Conservation (phyloP, 177 flowering plant genomes). For the Telopea speciosissima region DNA sequence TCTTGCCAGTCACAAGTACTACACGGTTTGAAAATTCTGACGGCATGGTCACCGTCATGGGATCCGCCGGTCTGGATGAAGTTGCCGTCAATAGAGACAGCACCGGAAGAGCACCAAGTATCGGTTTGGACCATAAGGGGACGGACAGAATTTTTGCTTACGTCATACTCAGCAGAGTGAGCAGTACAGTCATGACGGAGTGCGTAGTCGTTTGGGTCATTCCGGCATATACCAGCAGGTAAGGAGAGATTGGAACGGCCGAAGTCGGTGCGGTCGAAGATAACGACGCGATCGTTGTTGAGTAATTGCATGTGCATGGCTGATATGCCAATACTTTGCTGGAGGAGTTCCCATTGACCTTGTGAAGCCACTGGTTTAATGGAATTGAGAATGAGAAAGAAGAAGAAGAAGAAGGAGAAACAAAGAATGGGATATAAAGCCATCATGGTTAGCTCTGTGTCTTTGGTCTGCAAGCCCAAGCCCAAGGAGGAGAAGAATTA, state of each 20-base stretch:
- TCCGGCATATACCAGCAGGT: conserved; percentile 45
- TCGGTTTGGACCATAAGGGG: conserved; percentile 60
- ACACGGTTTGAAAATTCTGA: conserved; percentile 41
- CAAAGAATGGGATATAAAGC: too few relatives aligned
- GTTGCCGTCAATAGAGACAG: conserved; percentile 40
- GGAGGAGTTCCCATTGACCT: conserved; percentile 49
- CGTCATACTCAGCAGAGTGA: conserved; percentile 63
- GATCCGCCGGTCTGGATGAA: conserved; percentile 69
- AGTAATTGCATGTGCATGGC: conserved; percentile 90
- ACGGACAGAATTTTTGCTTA: conserved; percentile 34
- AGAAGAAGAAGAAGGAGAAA: too few relatives aligned
- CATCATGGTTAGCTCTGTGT: too few relatives aligned
- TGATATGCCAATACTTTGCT: conserved; percentile 45
- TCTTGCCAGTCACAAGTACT: conserved; percentile 60
- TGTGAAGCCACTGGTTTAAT: conserved; percentile 7
- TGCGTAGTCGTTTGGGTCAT: conserved; percentile 30
- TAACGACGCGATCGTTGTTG: conserved; percentile 59
- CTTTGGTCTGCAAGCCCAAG: too few relatives aligned
- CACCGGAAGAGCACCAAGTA: conserved; percentile 74
- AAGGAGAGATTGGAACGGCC: conserved; percentile 61
- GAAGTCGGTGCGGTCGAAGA: conserved; percentile 72
- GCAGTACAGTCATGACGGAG: conserved; percentile 57
- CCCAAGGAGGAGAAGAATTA: too few relatives aligned
- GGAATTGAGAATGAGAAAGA: too few relatives aligned
- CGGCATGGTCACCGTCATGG: conserved; percentile 46